Evolutionary conservation across 2,329 filamentous ascomycete genomes (phyloP).

Genomic region (Penicillium polonicum): DNA sequence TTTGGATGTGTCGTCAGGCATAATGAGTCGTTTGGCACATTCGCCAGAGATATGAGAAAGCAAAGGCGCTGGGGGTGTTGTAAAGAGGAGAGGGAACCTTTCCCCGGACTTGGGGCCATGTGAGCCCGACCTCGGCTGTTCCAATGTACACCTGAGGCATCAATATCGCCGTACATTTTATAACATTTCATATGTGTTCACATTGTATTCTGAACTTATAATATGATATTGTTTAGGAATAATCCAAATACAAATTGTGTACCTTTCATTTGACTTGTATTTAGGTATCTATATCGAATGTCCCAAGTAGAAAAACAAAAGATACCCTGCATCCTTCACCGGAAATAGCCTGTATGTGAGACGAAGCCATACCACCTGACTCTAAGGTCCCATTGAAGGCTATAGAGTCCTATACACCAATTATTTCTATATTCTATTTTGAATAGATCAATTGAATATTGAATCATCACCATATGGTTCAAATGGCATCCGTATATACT

Average conservation of each 20-base stretch:
- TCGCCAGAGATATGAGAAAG: not conserved
- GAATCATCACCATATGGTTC: not conserved
- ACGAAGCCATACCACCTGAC: slow-evolving; percentile 1
- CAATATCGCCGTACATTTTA: not conserved
- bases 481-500: not conserved
- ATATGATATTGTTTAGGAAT: not conserved
- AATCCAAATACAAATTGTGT: no score
- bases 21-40: slow-evolving; percentile 14
- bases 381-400: not conserved
- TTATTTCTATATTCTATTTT: no score
- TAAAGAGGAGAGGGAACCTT: slow-evolving; percentile 11
- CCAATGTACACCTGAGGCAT: slow-evolving; percentile 7
- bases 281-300: not conserved
- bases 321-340: not conserved
- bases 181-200: not conserved
- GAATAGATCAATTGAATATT: not conserved
- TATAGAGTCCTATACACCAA: not conserved
- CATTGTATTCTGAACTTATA: not conserved
- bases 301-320: not conserved
- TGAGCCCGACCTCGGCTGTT: slow-evolving; percentile 31
- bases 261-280: not conserved
- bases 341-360: not conserved
- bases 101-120: slow-evolving; percentile 29
- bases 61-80: not conserved
- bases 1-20: slow-evolving; percentile 38